A percentile compares a stretch with the other conserved stretches of the same genome.
These are phyloP conservation scores for Scedosporium apiospermum DNA, from an alignment of 2,329 filamentous ascomycete genomes.

Conservation along the genomic window DNA sequence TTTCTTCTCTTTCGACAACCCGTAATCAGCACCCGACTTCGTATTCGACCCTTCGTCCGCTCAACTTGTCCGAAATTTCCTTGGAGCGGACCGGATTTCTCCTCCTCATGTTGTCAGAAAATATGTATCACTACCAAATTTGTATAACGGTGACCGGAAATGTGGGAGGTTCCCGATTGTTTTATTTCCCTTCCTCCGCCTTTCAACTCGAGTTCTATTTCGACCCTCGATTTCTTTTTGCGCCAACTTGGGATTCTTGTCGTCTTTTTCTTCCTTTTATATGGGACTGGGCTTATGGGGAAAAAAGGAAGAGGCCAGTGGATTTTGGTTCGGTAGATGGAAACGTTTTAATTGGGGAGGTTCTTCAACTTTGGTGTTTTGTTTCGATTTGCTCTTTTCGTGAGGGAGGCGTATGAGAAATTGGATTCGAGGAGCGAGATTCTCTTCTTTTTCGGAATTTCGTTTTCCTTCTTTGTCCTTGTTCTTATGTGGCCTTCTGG, in stretches of 20 bases:
- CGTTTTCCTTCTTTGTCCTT: neutral
- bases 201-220: neutral
- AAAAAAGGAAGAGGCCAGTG: neutral
- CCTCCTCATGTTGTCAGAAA: neutral
- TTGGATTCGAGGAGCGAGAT: neutral
- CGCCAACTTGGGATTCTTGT: neutral
- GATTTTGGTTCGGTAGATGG: neutral
- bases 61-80: neutral
- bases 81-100: neutral
- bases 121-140: neutral
- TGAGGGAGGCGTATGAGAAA: neutral
- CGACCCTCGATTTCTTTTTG: neutral
- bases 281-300: neutral
- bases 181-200: neutral
- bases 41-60: neutral
- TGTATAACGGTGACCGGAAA: too few relatives aligned
- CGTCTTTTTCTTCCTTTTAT: neutral
- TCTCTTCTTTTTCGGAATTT: neutral
- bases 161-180: neutral
- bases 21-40: neutral
- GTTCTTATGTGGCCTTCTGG: neutral
- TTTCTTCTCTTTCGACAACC: neutral
- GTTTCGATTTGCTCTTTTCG: neutral
- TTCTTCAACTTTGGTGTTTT: neutral
- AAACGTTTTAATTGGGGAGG: neutral